phyloP scores from a whole-genome alignment of 768 basidiomycete genomes.

The Leccinum barrowsii region DNA sequence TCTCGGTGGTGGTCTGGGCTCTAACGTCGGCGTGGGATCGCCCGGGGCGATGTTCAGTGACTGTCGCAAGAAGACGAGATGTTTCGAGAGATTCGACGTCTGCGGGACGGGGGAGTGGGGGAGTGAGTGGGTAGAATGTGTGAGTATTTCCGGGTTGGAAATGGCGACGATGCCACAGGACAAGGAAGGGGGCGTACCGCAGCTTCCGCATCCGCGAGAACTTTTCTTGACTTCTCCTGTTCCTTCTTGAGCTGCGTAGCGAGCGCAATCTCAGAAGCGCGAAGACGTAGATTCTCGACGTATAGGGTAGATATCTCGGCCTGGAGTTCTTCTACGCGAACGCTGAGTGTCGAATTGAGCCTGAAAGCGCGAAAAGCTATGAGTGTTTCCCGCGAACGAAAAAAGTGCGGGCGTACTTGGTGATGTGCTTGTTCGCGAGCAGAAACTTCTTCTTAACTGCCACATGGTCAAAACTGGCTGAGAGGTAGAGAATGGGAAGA shows the following conservation, averaged over 20 bases:
- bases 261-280: conserved; percentile 77
- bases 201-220: conserved; percentile 70
- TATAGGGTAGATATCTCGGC: conserved; percentile 78
- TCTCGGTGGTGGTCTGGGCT: conserved; percentile 45
- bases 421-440: conserved; percentile 88
- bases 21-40: conserved; percentile 34
- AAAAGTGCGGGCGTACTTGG: conserved; percentile 54
- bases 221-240: conserved; percentile 67
- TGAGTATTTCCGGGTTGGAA: not conserved
- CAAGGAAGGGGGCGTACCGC: conserved; percentile 49
- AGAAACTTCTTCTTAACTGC: conserved; percentile 92
- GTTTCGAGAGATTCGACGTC: conserved; percentile 62
- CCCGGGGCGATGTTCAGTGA: conserved; percentile 45
- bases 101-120: conserved; percentile 22
- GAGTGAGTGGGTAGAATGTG: not conserved
- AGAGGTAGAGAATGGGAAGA: conserved; percentile 1
- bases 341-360: conserved; percentile 81
- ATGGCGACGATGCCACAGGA: conserved; percentile 11
- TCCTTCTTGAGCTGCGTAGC: conserved; percentile 75
- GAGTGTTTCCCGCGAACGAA: conserved; percentile 4
- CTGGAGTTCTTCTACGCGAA: conserved; percentile 82
- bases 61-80: conserved; percentile 61
- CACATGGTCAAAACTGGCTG: conserved; percentile 21
- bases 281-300: conserved; percentile 77
- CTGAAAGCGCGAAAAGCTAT: conserved; percentile 34